Evolutionary conservation across 163 green algal species (phyloP).

Genomic region (Volvox carteri): DNA sequence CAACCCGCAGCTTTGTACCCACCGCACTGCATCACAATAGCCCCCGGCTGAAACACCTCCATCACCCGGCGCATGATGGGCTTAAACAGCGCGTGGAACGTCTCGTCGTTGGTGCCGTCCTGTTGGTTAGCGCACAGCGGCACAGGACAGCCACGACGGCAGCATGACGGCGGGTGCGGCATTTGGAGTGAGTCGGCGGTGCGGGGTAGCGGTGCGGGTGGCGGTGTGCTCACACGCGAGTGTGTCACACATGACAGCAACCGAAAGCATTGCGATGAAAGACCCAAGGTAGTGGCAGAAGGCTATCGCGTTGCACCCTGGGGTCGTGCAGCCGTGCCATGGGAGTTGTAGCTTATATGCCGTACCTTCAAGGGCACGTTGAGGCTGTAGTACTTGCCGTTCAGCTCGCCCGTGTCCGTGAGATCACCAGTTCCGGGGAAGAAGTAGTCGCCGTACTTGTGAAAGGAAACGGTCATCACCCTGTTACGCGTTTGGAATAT

Average conservation of each 20-base stretch:
- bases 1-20: neutral
- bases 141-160: neutral
- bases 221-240: no score
- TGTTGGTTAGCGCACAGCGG: neutral
- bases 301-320: no score
- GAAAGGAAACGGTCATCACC: constrained; percentile 96
- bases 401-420: constrained; percentile 86
- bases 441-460: constrained; percentile 96
- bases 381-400: constrained; percentile 89
- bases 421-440: constrained; percentile 95
- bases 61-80: constrained; percentile 93
- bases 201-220: no score
- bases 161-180: no score
- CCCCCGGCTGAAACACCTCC: constrained; percentile 92
- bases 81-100: constrained; percentile 92
- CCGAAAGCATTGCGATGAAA: no score
- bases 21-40: constrained; percentile 90
- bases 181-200: no score
- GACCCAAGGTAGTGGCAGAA: no score
- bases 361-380: constrained; percentile 92
- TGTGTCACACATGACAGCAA: no score
- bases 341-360: no score
- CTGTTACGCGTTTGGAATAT: constrained; percentile 70
- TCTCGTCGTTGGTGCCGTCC: constrained; percentile 73
- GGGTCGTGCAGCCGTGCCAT: no score